A percentile compares a stretch with the other conserved stretches of the same genome.
Evolutionary conservation across 176 grass and related monocot genomes (phyloP).

Genomic region (Carex kokanica): DNA sequence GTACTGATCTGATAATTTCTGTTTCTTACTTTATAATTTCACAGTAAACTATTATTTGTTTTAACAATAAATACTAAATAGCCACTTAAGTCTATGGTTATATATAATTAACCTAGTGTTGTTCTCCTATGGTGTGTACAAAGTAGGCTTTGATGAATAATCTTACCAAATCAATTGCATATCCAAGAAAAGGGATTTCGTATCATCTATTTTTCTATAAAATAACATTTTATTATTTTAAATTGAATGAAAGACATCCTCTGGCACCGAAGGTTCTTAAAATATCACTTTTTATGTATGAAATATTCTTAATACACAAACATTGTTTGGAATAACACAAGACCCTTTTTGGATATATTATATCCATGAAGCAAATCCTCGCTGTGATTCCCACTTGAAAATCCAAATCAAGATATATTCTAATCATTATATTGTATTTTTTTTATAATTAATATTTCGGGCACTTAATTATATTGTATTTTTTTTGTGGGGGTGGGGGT

Average conservation of each 20-base stretch:
- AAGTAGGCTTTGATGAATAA: not conserved
- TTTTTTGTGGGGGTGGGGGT: too few relatives aligned
- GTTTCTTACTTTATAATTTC: not conserved
- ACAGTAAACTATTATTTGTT: not conserved
- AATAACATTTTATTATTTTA: too few relatives aligned
- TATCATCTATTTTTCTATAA: too few relatives aligned
- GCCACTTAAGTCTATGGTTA: not conserved
- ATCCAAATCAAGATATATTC: not conserved
- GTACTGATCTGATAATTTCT: not conserved
- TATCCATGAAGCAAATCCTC: not conserved
- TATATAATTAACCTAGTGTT: not conserved
- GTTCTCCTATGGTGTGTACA: not conserved
- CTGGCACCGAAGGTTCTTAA: too few relatives aligned
- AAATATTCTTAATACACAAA: not conserved
- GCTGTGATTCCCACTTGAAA: not conserved
- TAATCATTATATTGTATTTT: not conserved
- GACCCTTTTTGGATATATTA: not conserved
- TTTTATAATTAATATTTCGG: not conserved
- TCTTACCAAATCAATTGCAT: not conserved
- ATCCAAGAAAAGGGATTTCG: not conserved
- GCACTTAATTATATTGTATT: too few relatives aligned
- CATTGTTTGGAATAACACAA: not conserved
- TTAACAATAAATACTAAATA: too few relatives aligned
- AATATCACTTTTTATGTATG: not conserved
- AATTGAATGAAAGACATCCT: too few relatives aligned